Conservation (phyloP, 169 alveolate species). For the Plasmodium billcollinsi region DNA sequence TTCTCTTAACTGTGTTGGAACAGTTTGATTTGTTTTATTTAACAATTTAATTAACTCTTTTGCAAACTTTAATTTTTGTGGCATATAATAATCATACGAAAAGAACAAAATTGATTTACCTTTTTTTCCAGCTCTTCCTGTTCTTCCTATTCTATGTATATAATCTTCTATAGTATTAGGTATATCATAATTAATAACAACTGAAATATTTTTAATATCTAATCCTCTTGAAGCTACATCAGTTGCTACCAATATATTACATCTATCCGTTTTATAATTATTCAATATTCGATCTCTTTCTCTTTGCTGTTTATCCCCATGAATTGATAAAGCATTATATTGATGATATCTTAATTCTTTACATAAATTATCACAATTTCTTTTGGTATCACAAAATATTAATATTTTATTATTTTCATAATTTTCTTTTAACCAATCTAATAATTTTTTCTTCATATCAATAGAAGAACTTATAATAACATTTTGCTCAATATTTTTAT, state of each 20-base stretch:
- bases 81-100: constrained; percentile 81
- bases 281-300: constrained; percentile 88
- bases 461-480: constrained; percentile 84
- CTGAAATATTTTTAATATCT: constrained; percentile 93
- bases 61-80: constrained; percentile 82
- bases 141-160: constrained; percentile 96
- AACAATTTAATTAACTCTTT: constrained; percentile 79
- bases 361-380: constrained; percentile 90
- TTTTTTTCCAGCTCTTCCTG: constrained; percentile 93
- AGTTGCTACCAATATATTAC: constrained; percentile 94
- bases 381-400: constrained; percentile 88
- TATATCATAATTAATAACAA: constrained; percentile 94
- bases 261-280: constrained; percentile 90
- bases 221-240: constrained; percentile 97
- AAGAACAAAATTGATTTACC: constrained; percentile 87
- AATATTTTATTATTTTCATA: constrained; percentile 86
- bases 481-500: constrained; percentile 87
- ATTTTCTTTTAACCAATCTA: constrained; percentile 79
- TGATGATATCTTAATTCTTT: constrained; percentile 89
- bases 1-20: constrained; percentile 79
- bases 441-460: constrained; percentile 80
- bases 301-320: constrained; percentile 93
- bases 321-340: constrained; percentile 90
- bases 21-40: constrained; percentile 78
- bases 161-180: constrained; percentile 93